phyloP scores from a whole-genome alignment of 805 yeast genomes.

The Vanderwaltozyma verrucispora region DNA sequence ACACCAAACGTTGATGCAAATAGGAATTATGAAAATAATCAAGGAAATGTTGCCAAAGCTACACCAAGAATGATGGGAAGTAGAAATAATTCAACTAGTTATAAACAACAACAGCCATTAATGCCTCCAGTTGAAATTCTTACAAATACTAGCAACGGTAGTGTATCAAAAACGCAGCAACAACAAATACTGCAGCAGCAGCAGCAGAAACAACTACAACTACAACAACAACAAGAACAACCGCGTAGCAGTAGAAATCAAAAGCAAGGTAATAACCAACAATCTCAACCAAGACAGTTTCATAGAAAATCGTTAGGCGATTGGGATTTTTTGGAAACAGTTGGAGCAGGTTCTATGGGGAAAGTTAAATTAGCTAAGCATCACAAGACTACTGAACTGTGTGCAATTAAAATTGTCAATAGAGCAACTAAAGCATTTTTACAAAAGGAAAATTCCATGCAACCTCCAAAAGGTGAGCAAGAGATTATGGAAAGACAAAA shows the following conservation, averaged over 20 bases:
- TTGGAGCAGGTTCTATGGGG: constrained; percentile 99
- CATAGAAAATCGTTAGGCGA: constrained; percentile 89
- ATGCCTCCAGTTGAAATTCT: constrained; percentile 6
- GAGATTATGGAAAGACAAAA: constrained; percentile 53
- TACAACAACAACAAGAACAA: constrained; percentile 4
- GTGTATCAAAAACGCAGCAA: neutral
- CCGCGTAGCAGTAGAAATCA: neutral
- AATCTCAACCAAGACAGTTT: constrained; percentile 31
- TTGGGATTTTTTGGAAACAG: constrained; percentile 90
- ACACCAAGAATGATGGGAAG: constrained; percentile 28
- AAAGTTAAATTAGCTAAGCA: constrained; percentile 92
- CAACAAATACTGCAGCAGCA: constrained; percentile 8
- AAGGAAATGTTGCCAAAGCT: constrained; percentile 24
- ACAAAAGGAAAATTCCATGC: constrained; percentile 58
- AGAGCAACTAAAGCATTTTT: constrained; percentile 73
- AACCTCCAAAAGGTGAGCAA: constrained; percentile 50
- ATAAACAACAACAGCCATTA: constrained; percentile 1
- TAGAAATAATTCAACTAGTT: constrained; percentile 2
- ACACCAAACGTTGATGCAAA: neutral
- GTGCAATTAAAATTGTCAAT: constrained; percentile 90
- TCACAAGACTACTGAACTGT: constrained; percentile 65
- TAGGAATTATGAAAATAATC: constrained; percentile 1
- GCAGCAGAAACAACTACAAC: constrained; percentile 5
- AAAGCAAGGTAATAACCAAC: constrained; percentile 1
- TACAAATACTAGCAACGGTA: neutral